These are phyloP conservation scores for Colletotrichum gloeosporioides DNA, from an alignment of 2,329 filamentous ascomycete species.

Conservation along the genomic window DNA sequence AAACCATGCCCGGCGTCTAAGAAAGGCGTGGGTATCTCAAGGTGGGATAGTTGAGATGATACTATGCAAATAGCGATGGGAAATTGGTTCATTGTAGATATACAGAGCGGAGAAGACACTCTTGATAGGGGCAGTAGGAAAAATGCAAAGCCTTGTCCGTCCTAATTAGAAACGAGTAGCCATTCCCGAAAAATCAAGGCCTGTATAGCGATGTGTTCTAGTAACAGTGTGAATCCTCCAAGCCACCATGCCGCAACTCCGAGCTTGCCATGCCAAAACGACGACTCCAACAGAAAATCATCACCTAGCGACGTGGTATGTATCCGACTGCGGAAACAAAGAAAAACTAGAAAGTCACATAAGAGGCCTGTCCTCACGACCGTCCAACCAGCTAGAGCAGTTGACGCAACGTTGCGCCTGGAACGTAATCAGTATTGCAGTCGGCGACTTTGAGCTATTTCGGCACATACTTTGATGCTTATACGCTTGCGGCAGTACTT, in stretches of 20 bases:
- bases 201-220: not conserved
- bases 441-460: not conserved
- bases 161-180: not conserved
- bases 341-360: not conserved
- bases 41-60: not conserved
- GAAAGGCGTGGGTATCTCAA: not conserved
- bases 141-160: not conserved
- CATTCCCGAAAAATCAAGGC: not conserved
- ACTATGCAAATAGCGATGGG: not conserved
- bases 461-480: conserved; percentile 60
- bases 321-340: not conserved
- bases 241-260: not conserved
- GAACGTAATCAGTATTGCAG: not conserved
- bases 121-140: not conserved
- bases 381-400: conserved; percentile 58
- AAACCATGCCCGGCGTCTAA: not conserved
- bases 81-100: not conserved
- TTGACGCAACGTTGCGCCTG: conserved; percentile 52
- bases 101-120: not conserved
- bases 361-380: conserved; percentile 44
- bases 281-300: not conserved
- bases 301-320: not conserved
- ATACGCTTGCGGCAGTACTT: conserved; percentile 69
- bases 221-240: not conserved
- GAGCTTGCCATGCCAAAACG: not conserved